Percentiles rank a stretch among this genome's conserved stretches.
These are phyloP conservation scores for Xerocomellus intermedius DNA, from an alignment of 768 basidiomycete species.

Conservation along the genomic window DNA sequence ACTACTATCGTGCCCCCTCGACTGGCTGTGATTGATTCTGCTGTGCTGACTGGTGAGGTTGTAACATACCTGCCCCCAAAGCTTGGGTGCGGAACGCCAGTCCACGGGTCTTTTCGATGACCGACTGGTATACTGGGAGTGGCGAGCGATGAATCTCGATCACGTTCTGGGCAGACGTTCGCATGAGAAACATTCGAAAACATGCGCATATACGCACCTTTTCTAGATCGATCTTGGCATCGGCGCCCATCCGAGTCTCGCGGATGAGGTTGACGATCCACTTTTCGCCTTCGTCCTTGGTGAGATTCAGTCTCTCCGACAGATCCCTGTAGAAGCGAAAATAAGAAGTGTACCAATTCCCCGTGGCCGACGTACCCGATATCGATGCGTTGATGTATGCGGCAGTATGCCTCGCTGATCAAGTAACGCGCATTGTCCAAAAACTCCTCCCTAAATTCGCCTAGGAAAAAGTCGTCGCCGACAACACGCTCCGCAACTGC, in stretches of 20 bases:
- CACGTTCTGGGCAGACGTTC: slow-evolving; percentile 67
- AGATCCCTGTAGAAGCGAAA: slow-evolving; percentile 59
- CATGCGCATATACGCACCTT: slow-evolving; percentile 50
- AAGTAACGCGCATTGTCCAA: slow-evolving; percentile 95
- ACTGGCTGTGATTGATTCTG: slow-evolving; percentile 32
- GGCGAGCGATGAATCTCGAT: slow-evolving; percentile 93
- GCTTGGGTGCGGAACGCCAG: slow-evolving; percentile 90
- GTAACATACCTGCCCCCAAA: slow-evolving; percentile 72
- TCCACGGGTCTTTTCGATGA: slow-evolving; percentile 95
- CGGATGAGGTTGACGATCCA: slow-evolving; percentile 99
- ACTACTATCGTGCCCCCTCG: slow-evolving; percentile 26
- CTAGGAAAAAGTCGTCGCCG: slow-evolving; percentile 91
- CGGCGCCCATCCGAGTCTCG: slow-evolving; percentile 93
- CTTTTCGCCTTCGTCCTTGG: slow-evolving; percentile 95
- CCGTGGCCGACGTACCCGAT: slow-evolving; percentile 56
- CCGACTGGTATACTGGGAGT: slow-evolving; percentile 86
- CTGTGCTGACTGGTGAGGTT: slow-evolving; percentile 31
- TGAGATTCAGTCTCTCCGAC: slow-evolving; percentile 89
- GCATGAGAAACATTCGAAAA: slow-evolving; percentile 1
- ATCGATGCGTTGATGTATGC: slow-evolving; percentile 92
- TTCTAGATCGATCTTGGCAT: slow-evolving; percentile 96
- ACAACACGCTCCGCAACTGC: slow-evolving; percentile 78
- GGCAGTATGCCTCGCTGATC: slow-evolving; percentile 96
- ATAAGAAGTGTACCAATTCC: not conserved
- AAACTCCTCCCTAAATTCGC: slow-evolving; percentile 89